Conservation (phyloP, 352 stramenopile genomes). For the Phytophthora lateralis region DNA sequence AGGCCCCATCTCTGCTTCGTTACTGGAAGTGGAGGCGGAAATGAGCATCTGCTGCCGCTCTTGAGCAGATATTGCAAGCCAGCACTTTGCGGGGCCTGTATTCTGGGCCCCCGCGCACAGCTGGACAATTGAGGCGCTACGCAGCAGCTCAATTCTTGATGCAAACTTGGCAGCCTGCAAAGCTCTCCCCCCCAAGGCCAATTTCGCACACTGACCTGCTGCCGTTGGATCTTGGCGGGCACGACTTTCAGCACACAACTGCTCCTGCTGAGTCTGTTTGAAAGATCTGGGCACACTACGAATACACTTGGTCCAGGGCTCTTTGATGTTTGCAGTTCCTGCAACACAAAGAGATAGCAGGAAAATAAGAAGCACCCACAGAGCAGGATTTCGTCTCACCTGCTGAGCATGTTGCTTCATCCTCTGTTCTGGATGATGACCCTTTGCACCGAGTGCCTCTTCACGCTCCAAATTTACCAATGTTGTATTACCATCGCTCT, state of each 20-base stretch:
- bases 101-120: slow-evolving; percentile 28
- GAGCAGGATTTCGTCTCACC: slow-evolving; percentile 7
- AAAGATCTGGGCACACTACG: slow-evolving; percentile 37
- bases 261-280: slow-evolving; percentile 32
- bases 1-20: neutral
- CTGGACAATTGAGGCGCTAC: slow-evolving; percentile 27
- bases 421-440: neutral
- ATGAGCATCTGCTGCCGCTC: slow-evolving; percentile 35
- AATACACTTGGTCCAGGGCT: slow-evolving; percentile 28
- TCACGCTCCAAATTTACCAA: slow-evolving; percentile 28
- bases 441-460: slow-evolving; percentile 3
- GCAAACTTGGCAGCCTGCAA: slow-evolving; percentile 31
- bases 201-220: slow-evolving; percentile 35
- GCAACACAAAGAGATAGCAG: slow-evolving; percentile 7
- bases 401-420: slow-evolving; percentile 11
- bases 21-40: neutral
- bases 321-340: slow-evolving; percentile 3
- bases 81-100: slow-evolving; percentile 52
- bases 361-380: slow-evolving; percentile 15
- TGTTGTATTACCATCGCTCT: slow-evolving; percentile 5
- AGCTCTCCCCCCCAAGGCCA: slow-evolving; percentile 32
- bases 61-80: slow-evolving; percentile 36
- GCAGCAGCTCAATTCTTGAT: slow-evolving; percentile 29
- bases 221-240: slow-evolving; percentile 15
- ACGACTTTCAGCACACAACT: slow-evolving; percentile 23